phyloP scores from a whole-genome alignment of 768 basidiomycete genomes.

The Tulasnella sp. region DNA sequence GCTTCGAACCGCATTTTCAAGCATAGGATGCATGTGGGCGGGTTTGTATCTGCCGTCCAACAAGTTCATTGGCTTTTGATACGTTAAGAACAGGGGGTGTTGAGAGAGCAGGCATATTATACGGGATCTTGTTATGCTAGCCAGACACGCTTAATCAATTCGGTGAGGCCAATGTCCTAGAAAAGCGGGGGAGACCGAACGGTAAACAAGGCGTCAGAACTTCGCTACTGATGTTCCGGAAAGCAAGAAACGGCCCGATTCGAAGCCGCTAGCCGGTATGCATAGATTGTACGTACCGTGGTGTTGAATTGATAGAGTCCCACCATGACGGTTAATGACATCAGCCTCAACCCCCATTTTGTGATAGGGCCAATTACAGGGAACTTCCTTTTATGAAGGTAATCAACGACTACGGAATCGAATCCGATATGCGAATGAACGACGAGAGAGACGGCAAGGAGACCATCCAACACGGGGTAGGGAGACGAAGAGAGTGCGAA shows the following conservation, averaged over 20 bases:
- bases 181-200: background rate
- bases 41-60: too few species aligned
- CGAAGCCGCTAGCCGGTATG: background rate
- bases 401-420: conserved; percentile 68
- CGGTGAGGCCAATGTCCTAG: conserved; percentile 56
- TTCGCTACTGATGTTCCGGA: background rate
- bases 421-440: conserved; percentile 98
- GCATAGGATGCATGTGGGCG: too few species aligned
- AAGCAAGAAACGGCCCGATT: background rate
- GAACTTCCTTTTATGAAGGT: conserved; percentile 88
- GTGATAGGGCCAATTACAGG: conserved; percentile 56
- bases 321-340: conserved; percentile 70
- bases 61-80: too few species aligned
- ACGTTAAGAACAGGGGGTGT: too few species aligned
- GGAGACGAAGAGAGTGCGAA: conserved; percentile 63
- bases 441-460: conserved; percentile 76
- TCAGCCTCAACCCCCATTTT: conserved; percentile 64
- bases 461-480: conserved; percentile 79
- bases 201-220: background rate
- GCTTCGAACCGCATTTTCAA: too few species aligned
- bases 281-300: conserved; percentile 54
- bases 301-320: conserved; percentile 99
- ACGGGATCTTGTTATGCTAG: too few species aligned
- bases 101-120: too few species aligned
- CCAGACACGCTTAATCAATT: conserved; percentile 76